Conservation (phyloP, 768 basidiomycete genomes). For the Leccinum ochraceum region DNA sequence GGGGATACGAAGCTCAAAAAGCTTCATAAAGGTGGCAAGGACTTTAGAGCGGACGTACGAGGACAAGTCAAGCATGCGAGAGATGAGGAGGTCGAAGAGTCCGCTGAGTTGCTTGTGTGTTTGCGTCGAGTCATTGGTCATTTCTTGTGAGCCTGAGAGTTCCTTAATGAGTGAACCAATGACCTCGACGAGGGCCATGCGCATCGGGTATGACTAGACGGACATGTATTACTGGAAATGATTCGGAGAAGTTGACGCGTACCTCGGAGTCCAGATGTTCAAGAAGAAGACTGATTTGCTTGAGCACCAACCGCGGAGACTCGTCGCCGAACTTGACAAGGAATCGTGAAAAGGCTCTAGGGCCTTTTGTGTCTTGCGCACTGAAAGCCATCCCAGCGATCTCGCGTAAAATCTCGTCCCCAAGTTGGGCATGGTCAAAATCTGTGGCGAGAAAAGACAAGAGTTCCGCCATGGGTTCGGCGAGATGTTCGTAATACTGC, state of each 20-base stretch:
- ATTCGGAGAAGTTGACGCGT: constrained; percentile 12
- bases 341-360: constrained; percentile 83
- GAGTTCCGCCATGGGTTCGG: constrained; percentile 93
- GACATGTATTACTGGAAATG: neutral
- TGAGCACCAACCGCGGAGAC: constrained; percentile 76
- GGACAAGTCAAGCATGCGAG: constrained; percentile 85
- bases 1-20: constrained; percentile 75
- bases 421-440: constrained; percentile 86
- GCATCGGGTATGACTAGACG: constrained; percentile 89
- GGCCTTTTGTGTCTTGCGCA: constrained; percentile 83
- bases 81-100: constrained; percentile 81
- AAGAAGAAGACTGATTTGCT: constrained; percentile 85
- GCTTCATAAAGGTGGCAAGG: constrained; percentile 68
- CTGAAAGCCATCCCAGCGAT: constrained; percentile 77
- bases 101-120: constrained; percentile 72
- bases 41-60: constrained; percentile 93
- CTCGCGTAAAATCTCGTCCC: constrained; percentile 89
- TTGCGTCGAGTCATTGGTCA: constrained; percentile 45
- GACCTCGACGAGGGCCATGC: constrained; percentile 90
- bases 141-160: constrained; percentile 57
- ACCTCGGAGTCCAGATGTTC: constrained; percentile 93
- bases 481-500: constrained; percentile 92
- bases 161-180: constrained; percentile 85
- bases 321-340: constrained; percentile 79
- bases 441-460: constrained; percentile 77